Evolutionary conservation across 257 asterid genomes (phyloP), one percentile per base, ranked within the genome.

Genomic region (Dorcoceras hygrometricum): DNA sequence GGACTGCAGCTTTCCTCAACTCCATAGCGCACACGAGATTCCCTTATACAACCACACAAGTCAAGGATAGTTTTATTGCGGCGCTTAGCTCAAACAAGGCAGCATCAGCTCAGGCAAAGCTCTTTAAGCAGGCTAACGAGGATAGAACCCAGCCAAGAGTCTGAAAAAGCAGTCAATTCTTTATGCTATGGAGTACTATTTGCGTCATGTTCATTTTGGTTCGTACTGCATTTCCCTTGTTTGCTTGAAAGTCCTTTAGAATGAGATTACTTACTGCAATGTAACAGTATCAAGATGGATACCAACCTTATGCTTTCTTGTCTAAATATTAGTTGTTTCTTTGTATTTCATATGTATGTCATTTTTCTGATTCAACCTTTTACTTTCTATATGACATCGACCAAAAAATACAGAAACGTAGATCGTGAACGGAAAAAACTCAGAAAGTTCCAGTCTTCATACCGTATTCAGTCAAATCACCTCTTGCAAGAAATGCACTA

Each of bases 1-100:
- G 97, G 3, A 88, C 99, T 1, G 95, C 99, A 12, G 86, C 99
- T 3, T 72, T 90, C 77, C 87, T 93, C 39, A 93, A 93, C 88
- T 86, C 99, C 31, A 81, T 93, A 92, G 85, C 81, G 11, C 79
- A 78, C 75, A 71, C 66, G 1, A 70, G 78, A 67, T 93, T 88
- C 72, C 88, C 95, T 63, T 93, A 82, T 90, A 66, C 95, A 23
- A 80, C 88, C 18, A 69, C 61, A 26, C 97, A 93, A 71, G 97
- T 93, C 5, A 81, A 87, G 67, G 85, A 88, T 1, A 76, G 85
- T 59, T 90, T 93, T 24, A 72, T 80, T 6, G 64, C 89, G 16
- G 84, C 92, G 14, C 80, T 93, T 39, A 26, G 86, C 69, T 93
- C 99, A 6, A 68, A 85, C 87, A 77, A 80, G 62, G 90, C 88